Evolutionary conservation across 1,284 basidiomycete genomes (phyloP).

Genomic region (Ustilago xerochloae): DNA sequence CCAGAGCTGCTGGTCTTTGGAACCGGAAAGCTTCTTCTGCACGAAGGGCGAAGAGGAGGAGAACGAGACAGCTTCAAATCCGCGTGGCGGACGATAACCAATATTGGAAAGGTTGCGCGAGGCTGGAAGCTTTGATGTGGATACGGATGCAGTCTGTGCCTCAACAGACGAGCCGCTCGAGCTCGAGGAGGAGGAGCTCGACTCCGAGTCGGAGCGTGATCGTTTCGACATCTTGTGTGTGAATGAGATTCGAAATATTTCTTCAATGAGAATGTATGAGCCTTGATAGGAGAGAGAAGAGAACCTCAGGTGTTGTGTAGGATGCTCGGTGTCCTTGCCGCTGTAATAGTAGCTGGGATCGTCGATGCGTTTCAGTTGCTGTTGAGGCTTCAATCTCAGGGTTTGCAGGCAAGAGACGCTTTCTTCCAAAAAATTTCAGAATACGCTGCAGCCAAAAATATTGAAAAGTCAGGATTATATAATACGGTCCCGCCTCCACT

Average conservation of each 20-base stretch:
- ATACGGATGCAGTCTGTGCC: conserved; percentile 22
- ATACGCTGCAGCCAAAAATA: background rate
- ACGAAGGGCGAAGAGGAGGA: conserved; percentile 14
- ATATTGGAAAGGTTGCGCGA: conserved; percentile 37
- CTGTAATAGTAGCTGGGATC: too few species aligned
- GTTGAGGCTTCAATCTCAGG: conserved; percentile 3
- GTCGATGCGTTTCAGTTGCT: too few species aligned
- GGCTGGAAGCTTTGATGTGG: conserved; percentile 27
- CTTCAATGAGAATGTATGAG: background rate
- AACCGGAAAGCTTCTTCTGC: conserved; percentile 25
- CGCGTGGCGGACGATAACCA: conserved; percentile 41
- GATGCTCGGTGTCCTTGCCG: too few species aligned
- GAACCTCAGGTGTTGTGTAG: background rate
- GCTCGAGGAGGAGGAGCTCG: conserved; percentile 41
- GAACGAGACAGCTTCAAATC: conserved; percentile 37
- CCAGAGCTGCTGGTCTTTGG: conserved; percentile 38
- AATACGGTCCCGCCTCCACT: conserved; percentile 16
- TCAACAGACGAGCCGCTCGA: conserved; percentile 36
- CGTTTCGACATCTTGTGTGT: conserved; percentile 23
- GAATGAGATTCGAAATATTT: too few species aligned
- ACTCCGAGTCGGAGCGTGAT: conserved; percentile 38
- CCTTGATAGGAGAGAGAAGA: background rate
- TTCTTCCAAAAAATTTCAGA: conserved; percentile 30
- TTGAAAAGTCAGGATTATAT: conserved; percentile 22
- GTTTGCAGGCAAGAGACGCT: background rate